phyloP scores from a whole-genome alignment of 306 rosid species.

The Cucumis cinereus region DNA sequence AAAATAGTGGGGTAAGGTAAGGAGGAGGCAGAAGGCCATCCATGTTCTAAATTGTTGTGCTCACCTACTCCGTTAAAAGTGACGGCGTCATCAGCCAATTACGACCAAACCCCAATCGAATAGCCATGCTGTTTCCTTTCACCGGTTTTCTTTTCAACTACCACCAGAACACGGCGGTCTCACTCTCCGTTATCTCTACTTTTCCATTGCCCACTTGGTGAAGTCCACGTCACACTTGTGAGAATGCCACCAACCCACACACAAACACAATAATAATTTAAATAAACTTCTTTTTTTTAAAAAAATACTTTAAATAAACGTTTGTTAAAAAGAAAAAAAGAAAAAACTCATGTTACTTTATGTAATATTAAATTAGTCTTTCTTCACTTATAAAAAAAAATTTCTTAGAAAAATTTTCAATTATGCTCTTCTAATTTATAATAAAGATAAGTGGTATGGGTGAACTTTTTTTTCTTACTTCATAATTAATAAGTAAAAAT shows the following conservation, averaged over 20 bases:
- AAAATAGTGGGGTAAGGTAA: background rate
- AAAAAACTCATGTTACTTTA: background rate
- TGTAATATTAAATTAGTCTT: too few species aligned
- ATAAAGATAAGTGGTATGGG: too few species aligned
- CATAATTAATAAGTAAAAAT: too few species aligned
- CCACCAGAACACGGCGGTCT: background rate
- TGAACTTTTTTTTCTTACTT: too few species aligned
- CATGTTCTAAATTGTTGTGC: background rate
- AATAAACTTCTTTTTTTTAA: too few species aligned
- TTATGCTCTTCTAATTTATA: too few species aligned
- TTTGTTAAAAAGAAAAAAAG: background rate
- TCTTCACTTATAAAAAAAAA: too few species aligned
- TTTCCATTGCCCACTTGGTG: background rate
- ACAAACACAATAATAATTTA: background rate
- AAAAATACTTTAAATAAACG: too few species aligned
- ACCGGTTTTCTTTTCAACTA: background rate
- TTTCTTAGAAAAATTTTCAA: too few species aligned
- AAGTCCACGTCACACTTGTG: background rate
- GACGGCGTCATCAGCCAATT: background rate
- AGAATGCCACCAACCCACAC: background rate
- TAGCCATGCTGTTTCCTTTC: background rate
- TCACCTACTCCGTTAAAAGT: constrained; percentile 2
- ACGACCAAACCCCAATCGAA: background rate
- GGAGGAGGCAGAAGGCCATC: too few species aligned
- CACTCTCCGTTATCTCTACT: background rate